These are phyloP conservation scores for Turritis glabra DNA, from an alignment of 345 rosid genomes.

Conservation along the genomic window DNA sequence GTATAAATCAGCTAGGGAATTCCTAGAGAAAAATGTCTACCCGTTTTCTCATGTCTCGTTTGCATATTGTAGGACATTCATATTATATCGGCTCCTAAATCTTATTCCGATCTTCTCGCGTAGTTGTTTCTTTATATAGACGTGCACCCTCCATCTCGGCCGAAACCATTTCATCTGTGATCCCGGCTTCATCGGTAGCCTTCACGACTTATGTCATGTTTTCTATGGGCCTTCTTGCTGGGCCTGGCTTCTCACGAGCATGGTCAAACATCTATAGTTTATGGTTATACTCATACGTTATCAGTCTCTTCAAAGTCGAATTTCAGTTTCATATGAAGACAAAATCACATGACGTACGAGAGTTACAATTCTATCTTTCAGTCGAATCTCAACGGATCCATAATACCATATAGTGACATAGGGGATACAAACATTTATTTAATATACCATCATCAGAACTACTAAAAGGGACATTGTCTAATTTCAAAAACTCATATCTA, in stretches of 20 bases:
- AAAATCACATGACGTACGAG: constrained; percentile 23
- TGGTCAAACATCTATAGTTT: neutral
- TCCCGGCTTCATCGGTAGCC: neutral
- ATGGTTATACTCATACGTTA: neutral
- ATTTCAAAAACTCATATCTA: constrained; percentile 3
- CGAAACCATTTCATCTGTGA: neutral
- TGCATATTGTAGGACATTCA: neutral
- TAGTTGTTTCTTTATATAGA: too few relatives aligned
- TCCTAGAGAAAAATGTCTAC: neutral
- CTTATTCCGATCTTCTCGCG: too few relatives aligned
- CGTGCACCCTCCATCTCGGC: too few relatives aligned
- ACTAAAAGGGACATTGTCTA: neutral
- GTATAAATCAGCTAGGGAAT: neutral
- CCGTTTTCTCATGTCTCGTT: neutral
- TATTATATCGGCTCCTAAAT: too few relatives aligned
- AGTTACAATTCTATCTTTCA: neutral
- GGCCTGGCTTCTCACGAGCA: neutral
- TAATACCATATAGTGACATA: constrained; percentile 7
- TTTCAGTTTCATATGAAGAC: constrained; percentile 28
- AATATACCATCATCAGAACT: constrained; percentile 2
- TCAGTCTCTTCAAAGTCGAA: neutral
- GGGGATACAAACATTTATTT: neutral
- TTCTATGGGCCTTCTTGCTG: neutral
- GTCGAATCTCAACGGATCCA: constrained; percentile 10
- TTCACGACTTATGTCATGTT: neutral